Conservation (phyloP, 345 rosid species). For the Citrus sp. region DNA sequence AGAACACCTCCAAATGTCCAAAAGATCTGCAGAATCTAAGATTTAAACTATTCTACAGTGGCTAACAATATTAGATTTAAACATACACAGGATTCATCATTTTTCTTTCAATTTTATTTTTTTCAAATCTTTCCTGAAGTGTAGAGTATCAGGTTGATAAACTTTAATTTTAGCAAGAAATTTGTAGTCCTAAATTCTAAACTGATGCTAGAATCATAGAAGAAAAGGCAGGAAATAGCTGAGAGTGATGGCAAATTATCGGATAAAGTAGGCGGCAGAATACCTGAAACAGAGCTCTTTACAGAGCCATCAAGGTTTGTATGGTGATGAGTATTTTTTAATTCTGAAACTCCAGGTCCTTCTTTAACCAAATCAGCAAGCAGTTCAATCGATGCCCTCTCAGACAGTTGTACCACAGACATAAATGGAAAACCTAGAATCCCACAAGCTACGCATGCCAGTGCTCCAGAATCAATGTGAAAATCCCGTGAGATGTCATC, state of each 20-base stretch:
- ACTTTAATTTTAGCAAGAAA: background rate
- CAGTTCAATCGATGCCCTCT: conserved; percentile 40
- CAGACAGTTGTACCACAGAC: conserved; percentile 82
- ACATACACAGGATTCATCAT: background rate
- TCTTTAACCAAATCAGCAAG: conserved; percentile 14
- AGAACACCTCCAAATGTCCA: background rate
- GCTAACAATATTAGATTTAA: background rate
- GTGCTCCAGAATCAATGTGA: conserved; percentile 84
- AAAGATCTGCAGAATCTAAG: background rate
- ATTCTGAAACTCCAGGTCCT: conserved; percentile 14
- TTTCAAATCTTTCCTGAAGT: background rate
- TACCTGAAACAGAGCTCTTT: conserved; percentile 48
- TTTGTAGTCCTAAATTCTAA: background rate
- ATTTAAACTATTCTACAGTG: background rate
- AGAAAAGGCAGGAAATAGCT: background rate
- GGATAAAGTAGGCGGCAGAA: background rate
- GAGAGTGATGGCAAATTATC: background rate
- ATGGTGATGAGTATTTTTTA: conserved; percentile 9
- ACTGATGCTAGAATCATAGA: background rate
- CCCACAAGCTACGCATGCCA: conserved; percentile 96
- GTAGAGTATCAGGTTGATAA: background rate
- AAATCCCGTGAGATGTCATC: conserved; percentile 77
- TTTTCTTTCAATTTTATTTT: background rate
- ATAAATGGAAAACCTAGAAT: conserved; percentile 98
- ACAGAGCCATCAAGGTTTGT: conserved; percentile 11